A percentile compares a stretch with the other conserved stretches of the same genome.
phyloP scores from a whole-genome alignment of 164 flowering plant genomes.

The Aristolochia contorta region DNA sequence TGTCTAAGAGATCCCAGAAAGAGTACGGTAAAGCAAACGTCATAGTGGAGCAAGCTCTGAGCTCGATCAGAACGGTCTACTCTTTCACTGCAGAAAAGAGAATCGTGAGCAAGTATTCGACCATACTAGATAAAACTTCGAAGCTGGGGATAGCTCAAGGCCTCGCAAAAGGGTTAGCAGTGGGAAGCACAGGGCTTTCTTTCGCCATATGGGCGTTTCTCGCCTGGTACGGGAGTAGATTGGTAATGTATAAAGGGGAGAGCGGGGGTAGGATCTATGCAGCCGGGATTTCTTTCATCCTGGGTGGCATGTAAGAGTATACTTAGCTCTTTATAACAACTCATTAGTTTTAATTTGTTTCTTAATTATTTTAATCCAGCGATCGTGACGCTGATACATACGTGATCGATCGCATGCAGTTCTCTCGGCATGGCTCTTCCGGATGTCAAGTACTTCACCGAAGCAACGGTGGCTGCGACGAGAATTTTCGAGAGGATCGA shows the following conservation, averaged over 20 bases:
- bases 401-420: no score
- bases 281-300: constrained; percentile 59
- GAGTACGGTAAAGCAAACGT: constrained; percentile 67
- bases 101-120: constrained; percentile 40
- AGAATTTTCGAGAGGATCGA: constrained; percentile 58
- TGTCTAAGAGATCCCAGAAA: constrained; percentile 40
- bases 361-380: not conserved
- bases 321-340: not conserved
- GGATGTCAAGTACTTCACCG: constrained; percentile 70
- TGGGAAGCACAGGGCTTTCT: constrained; percentile 78
- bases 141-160: constrained; percentile 77
- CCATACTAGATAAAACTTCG: constrained; percentile 35
- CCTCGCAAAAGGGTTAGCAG: constrained; percentile 77
- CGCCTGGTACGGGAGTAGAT: constrained; percentile 83
- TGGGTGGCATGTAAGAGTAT: constrained; percentile 75
- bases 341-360: not conserved
- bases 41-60: constrained; percentile 70
- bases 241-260: constrained; percentile 79
- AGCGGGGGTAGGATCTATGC: constrained; percentile 83
- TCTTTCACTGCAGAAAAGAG: constrained; percentile 71
- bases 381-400: no score
- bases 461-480: constrained; percentile 75
- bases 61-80: constrained; percentile 71
- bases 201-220: constrained; percentile 85
- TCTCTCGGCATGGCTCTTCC: constrained; percentile 82